Percentiles rank a stretch among this genome's conserved stretches.
These are phyloP conservation scores for Cajanus cajan DNA, from an alignment of 306 rosid species.

Conservation along the genomic window DNA sequence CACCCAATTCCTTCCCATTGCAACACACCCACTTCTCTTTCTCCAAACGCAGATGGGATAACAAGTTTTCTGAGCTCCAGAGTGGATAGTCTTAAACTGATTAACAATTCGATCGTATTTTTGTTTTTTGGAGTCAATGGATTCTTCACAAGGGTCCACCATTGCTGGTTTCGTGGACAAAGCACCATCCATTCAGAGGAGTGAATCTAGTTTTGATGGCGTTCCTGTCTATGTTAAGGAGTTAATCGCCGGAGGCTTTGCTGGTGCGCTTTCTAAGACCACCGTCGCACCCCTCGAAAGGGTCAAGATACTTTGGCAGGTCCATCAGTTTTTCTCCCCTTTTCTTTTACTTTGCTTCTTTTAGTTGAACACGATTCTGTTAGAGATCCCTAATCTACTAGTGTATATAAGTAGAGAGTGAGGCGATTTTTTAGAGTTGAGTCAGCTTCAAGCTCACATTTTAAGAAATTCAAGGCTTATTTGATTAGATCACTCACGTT, in stretches of 20 bases:
- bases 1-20: slow-evolving; percentile 57
- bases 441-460: too few relatives aligned
- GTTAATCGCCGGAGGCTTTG: slow-evolving; percentile 85
- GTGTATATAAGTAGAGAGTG: too few relatives aligned
- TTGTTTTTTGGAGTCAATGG: slow-evolving; percentile 42
- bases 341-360: neutral
- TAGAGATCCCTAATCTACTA: too few relatives aligned
- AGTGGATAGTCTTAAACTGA: slow-evolving; percentile 43
- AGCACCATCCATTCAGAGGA: slow-evolving; percentile 57
- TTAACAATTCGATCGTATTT: neutral
- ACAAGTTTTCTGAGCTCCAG: slow-evolving; percentile 64
- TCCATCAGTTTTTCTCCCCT: neutral
- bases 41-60: slow-evolving; percentile 72
- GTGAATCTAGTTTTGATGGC: slow-evolving; percentile 49
- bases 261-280: slow-evolving; percentile 87
- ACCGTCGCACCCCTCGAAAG: slow-evolving; percentile 93
- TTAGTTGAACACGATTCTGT: neutral
- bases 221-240: slow-evolving; percentile 83
- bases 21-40: slow-evolving; percentile 30
- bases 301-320: slow-evolving; percentile 96
- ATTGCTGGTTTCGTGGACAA: slow-evolving; percentile 77
- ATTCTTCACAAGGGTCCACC: slow-evolving; percentile 70
- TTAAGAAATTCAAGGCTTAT: neutral
- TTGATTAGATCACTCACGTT: neutral
- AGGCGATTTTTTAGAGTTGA: too few relatives aligned